Evolutionary conservation across 805 yeast species (phyloP).

Genomic region (Kluyveromyces siamensis): DNA sequence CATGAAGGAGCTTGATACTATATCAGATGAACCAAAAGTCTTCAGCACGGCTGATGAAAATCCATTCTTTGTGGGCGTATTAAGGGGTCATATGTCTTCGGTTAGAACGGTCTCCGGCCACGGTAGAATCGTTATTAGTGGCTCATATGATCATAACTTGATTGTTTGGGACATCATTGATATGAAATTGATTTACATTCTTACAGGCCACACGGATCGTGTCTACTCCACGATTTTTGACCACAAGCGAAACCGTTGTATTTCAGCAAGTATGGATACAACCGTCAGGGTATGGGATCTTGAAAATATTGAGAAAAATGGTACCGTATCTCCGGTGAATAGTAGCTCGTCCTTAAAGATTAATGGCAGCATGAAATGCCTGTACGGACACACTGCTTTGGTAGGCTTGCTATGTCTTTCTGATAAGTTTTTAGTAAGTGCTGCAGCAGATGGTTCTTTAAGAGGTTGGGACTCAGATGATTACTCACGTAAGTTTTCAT

Average conservation of each 20-base stretch:
- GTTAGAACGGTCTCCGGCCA: conserved; percentile 84
- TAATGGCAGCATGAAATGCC: conserved; percentile 38
- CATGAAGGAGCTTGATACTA: conserved; percentile 21
- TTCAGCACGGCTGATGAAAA: conserved; percentile 31
- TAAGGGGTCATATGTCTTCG: conserved; percentile 68
- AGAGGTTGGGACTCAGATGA: conserved; percentile 88
- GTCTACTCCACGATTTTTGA: conserved; percentile 88
- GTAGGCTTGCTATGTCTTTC: conserved; percentile 82
- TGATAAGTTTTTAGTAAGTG: conserved; percentile 72
- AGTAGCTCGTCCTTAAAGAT: conserved; percentile 16
- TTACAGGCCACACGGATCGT: conserved; percentile 77
- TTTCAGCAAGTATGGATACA: conserved; percentile 87
- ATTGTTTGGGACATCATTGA: conserved; percentile 86
- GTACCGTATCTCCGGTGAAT: conserved; percentile 17
- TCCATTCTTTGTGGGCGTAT: conserved; percentile 59
- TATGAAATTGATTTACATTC: conserved; percentile 61
- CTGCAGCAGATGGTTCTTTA: conserved; percentile 90
- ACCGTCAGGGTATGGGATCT: conserved; percentile 87
- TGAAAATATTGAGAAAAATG: conserved; percentile 54
- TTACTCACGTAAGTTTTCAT: conserved; percentile 53
- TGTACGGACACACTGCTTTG: conserved; percentile 82
- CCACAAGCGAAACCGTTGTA: conserved; percentile 64
- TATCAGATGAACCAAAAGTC: conserved; percentile 27
- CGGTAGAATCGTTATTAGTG: conserved; percentile 77
- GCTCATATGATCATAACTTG: conserved; percentile 83